Percentiles rank a stretch among this genome's conserved stretches.
Evolutionary conservation across 805 yeast genomes (phyloP).

Genomic region (Nakazawaea sp.): DNA sequence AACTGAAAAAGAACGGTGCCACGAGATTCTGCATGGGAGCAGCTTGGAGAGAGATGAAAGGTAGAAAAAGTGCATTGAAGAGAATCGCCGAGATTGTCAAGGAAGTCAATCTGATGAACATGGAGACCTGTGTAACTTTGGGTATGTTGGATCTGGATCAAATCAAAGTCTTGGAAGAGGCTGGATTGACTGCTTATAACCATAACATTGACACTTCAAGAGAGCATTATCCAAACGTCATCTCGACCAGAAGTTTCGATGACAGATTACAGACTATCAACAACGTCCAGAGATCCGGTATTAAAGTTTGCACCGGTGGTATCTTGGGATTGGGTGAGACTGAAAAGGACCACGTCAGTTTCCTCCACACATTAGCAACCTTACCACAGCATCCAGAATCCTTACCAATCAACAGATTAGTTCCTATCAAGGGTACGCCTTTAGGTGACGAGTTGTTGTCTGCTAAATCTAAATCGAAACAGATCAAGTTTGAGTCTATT

Average conservation of each 20-base stretch:
- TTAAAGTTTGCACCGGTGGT: no score
- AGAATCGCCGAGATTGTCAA: constrained; percentile 60
- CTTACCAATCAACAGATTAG: constrained; percentile 71
- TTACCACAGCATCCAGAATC: constrained; percentile 75
- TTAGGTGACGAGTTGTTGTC: constrained; percentile 48
- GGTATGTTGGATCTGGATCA: no score
- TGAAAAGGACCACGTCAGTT: constrained; percentile 61
- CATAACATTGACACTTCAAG: no score
- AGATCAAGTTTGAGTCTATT: constrained; percentile 52
- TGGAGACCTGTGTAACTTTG: no score
- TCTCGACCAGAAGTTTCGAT: no score
- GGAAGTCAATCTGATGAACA: constrained; percentile 53
- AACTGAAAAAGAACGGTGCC: constrained; percentile 63
- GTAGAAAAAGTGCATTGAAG: constrained; percentile 61
- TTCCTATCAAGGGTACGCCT: constrained; percentile 77
- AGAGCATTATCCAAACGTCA: no score
- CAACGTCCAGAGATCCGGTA: no score
- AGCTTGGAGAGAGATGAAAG: constrained; percentile 83
- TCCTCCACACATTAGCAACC: constrained; percentile 58
- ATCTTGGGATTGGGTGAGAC: constrained; percentile 76
- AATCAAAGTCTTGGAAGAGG: no score
- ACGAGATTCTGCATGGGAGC: constrained; percentile 84
- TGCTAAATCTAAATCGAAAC: constrained; percentile 32
- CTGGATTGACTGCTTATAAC: no score
- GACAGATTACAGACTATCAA: no score